Evolutionary conservation across 2,329 filamentous ascomycete species (phyloP).

Genomic region (Ophiosphaerella korrae): DNA sequence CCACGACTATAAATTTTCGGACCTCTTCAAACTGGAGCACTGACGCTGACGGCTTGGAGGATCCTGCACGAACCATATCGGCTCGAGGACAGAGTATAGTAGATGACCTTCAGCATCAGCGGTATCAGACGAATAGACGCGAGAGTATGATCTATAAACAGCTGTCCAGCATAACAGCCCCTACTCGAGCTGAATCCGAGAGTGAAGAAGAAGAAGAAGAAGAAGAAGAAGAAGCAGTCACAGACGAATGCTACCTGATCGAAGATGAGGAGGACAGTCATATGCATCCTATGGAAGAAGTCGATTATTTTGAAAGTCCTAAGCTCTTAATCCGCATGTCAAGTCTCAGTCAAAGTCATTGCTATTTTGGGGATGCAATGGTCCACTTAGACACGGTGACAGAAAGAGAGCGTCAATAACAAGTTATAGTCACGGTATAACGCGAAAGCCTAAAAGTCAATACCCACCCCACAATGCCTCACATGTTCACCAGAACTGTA

Average conservation of each 20-base stretch:
- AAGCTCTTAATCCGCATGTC: not conserved
- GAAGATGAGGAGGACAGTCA: not conserved
- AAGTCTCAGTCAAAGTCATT: not conserved
- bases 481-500: no score
- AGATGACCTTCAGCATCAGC: not conserved
- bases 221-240: slow-evolving; percentile 3
- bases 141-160: slow-evolving; percentile 6
- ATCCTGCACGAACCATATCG: no score
- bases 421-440: slow-evolving; percentile 11
- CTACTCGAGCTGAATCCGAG: slow-evolving; percentile 1
- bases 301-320: not conserved
- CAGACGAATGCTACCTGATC: not conserved
- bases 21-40: not conserved
- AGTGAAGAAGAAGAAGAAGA: slow-evolving; percentile 4
- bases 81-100: no score
- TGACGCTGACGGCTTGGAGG: not conserved
- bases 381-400: not conserved
- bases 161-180: slow-evolving; percentile 16
- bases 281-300: not conserved
- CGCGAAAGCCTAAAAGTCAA: not conserved
- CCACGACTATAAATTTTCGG: not conserved
- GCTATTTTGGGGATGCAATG: slow-evolving; percentile 12
- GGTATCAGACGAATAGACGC: no score
- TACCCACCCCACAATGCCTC: no score
- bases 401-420: not conserved